Evolutionary conservation across 2,329 filamentous ascomycete species (phyloP).

Genomic region (Kalaharituber pfeilii): DNA sequence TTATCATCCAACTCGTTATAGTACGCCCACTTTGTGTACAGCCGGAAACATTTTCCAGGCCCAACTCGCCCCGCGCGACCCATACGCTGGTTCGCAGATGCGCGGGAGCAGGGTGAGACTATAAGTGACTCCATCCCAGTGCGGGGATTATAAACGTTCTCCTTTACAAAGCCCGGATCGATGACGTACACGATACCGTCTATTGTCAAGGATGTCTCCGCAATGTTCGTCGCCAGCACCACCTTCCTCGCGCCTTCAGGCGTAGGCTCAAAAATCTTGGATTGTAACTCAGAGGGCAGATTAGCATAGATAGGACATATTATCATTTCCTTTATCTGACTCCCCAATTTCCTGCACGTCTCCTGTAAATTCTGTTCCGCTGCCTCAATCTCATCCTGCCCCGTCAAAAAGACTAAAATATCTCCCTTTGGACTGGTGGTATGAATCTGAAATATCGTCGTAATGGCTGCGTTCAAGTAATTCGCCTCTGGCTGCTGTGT

Average conservation of each 20-base stretch:
- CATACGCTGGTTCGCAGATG: slow-evolving; percentile 80
- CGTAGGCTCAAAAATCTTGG: slow-evolving; percentile 87
- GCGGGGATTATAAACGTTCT: slow-evolving; percentile 79
- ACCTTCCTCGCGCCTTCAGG: slow-evolving; percentile 75
- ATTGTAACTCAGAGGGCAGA: slow-evolving; percentile 73
- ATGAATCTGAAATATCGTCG: slow-evolving; percentile 89
- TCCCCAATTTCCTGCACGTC: slow-evolving; percentile 71
- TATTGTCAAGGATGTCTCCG: slow-evolving; percentile 87
- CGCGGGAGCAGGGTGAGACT: slow-evolving; percentile 77
- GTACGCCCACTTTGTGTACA: slow-evolving; percentile 87
- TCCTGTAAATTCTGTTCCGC: slow-evolving; percentile 71
- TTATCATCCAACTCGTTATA: slow-evolving; percentile 90
- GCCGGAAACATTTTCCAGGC: slow-evolving; percentile 77
- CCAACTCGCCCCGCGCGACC: slow-evolving; percentile 84
- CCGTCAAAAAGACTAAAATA: slow-evolving; percentile 85
- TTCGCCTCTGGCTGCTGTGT: slow-evolving; percentile 83
- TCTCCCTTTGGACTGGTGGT: slow-evolving; percentile 53
- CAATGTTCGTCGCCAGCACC: slow-evolving; percentile 89
- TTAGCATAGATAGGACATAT: slow-evolving; percentile 92
- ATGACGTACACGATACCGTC: slow-evolving; percentile 94
- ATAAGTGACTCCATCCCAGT: slow-evolving; percentile 87
- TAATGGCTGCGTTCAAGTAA: slow-evolving; percentile 78
- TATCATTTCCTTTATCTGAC: slow-evolving; percentile 67
- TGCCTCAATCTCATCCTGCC: slow-evolving; percentile 88
- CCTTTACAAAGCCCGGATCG: slow-evolving; percentile 86